Percentiles rank a stretch among this genome's conserved stretches.
These are phyloP conservation scores for Cercospora sp. DNA, from an alignment of 2,329 filamentous ascomycete species.

Conservation along the genomic window DNA sequence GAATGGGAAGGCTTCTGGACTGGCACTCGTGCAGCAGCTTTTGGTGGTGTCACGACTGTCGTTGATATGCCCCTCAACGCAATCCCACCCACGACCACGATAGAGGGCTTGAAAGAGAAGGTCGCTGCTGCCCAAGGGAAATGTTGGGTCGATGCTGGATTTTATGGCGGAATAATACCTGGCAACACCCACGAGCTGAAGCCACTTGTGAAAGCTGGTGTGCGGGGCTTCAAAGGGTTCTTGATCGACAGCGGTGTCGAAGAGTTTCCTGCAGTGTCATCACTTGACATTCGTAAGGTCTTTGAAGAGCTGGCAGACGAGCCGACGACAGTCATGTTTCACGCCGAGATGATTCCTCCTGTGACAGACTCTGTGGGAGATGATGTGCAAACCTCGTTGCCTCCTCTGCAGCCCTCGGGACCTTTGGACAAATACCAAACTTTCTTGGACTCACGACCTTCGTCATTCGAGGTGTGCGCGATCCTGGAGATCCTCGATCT, in stretches of 20 bases:
- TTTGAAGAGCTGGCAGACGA: slow-evolving; percentile 78
- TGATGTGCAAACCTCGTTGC: slow-evolving; percentile 65
- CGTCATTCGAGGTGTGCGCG: slow-evolving; percentile 86
- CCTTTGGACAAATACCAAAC: slow-evolving; percentile 78
- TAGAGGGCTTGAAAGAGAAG: slow-evolving; percentile 80
- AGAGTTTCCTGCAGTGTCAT: slow-evolving; percentile 89
- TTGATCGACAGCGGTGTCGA: slow-evolving; percentile 95
- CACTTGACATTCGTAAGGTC: slow-evolving; percentile 73
- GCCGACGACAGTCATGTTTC: slow-evolving; percentile 95
- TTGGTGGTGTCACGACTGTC: slow-evolving; percentile 93
- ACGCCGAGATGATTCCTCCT: slow-evolving; percentile 96
- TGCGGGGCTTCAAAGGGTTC: slow-evolving; percentile 96
- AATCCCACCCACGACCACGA: slow-evolving; percentile 91
- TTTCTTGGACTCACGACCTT: slow-evolving; percentile 87
- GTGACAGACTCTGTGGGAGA: slow-evolving; percentile 78
- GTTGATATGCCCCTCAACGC: slow-evolving; percentile 98
- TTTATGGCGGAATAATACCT: slow-evolving; percentile 92
- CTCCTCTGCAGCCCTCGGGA: slow-evolving; percentile 69
- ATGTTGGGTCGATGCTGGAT: slow-evolving; percentile 98
- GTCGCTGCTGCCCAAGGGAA: slow-evolving; percentile 78
- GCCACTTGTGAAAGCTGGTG: slow-evolving; percentile 78
- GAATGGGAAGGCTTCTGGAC: slow-evolving; percentile 99
- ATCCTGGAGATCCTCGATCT: slow-evolving; percentile 82
- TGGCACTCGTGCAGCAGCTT: slow-evolving; percentile 88
- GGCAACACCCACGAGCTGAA: slow-evolving; percentile 80